phyloP scores from a whole-genome alignment of 768 basidiomycete species.

The Tylopilus subfusipes region DNA sequence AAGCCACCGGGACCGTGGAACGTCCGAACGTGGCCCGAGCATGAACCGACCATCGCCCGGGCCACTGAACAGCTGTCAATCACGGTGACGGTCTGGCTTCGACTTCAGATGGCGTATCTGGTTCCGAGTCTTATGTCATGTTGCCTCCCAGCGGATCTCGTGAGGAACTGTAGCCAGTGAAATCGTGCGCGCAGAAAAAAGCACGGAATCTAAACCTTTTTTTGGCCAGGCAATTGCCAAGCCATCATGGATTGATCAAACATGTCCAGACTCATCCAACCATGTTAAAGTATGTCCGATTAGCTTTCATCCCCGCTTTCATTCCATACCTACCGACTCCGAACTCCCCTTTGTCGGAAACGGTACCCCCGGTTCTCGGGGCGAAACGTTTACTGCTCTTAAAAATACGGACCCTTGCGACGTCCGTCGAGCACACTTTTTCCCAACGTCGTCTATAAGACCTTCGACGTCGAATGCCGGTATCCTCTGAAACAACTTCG shows the following conservation, averaged over 20 bases:
- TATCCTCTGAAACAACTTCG: slow-evolving; percentile 3
- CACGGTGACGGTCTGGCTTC: too few species aligned
- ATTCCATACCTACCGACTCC: not conserved
- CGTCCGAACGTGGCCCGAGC: not conserved
- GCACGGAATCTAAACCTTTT: too few species aligned
- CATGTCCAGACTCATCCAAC: too few species aligned
- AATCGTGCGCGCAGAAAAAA: too few species aligned
- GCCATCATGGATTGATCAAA: not conserved
- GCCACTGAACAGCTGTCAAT: not conserved
- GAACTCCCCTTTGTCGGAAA: not conserved
- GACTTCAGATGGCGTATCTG: too few species aligned
- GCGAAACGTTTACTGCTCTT: not conserved
- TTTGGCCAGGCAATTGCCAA: too few species aligned
- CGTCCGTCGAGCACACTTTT: not conserved
- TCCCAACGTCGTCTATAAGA: not conserved
- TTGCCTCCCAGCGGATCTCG: too few species aligned
- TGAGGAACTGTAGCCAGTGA: too few species aligned
- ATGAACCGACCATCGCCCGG: not conserved
- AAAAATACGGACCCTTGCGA: not conserved
- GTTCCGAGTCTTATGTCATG: too few species aligned
- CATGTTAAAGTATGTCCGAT: not conserved
- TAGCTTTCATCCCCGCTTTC: not conserved
- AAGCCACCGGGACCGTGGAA: not conserved
- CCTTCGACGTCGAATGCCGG: not conserved
- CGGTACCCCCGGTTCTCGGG: not conserved